Base-by-base conservation (phyloP, 2,329 filamentous ascomycete genomes). In the Penicillium sp. region DNA sequence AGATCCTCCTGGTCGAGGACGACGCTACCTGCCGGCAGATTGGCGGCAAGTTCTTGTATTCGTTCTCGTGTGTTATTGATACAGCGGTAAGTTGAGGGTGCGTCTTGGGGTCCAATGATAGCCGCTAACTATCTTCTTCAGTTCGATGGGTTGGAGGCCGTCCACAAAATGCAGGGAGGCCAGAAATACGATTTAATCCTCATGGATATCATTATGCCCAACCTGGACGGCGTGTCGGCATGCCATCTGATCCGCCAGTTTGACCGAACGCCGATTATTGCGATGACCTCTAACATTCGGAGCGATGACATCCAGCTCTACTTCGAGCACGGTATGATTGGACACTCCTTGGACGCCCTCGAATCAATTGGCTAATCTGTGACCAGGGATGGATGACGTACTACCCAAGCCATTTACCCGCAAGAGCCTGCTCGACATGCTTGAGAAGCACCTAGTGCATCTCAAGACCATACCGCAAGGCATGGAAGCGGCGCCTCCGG, bases 261-360 rank as follows among this genome's bases (percentile, higher is more conserved):
- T 47, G 83, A 89, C 49, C 80, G 81, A 25, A 80, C 83, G 4
- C 93, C 93, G 0, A 94, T 98, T 56, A 87, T 98, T 43, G 93
- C 93, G 32, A 97, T 98, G 93, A 98, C 93, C 3, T 96, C 91
- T 3, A 98, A 97, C 61, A 97, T 98, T 50, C 81, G 93, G 50
- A 90, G 88, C 45, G 91, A 96, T 58, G 93, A 98, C 62, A 94
- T 97, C 47, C 87, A 91, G 38, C 90, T 94, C 71, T 98, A 98
- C 63, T 97, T 96, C 71, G 84, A 91, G 57, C 90, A 94, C 70
- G 93, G 90, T 93, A 77, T 73, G 84, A 58, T 10, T 16, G 2
- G 23, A 18, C 14, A 17, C 14, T 3, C 53, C 21, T 16, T 4
- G 18, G 10, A n/a, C 25, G 5, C 5, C 10, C 25, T 6, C 11